These are phyloP conservation scores for Ascochyta viciae-villosae DNA, from an alignment of 2,329 filamentous ascomycete genomes.

Conservation along the genomic window DNA sequence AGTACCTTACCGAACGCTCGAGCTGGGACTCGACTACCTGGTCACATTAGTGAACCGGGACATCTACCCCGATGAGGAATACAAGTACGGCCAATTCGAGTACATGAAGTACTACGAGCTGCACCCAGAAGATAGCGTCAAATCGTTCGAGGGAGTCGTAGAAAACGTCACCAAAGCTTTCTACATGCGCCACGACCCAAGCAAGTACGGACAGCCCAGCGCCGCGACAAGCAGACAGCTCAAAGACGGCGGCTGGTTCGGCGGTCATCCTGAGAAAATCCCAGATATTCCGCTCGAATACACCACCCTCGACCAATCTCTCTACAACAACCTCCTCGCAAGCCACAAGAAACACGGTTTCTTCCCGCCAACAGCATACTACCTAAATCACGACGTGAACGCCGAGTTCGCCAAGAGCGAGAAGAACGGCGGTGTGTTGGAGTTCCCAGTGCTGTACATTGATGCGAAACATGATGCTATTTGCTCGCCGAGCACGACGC, in stretches of 20 bases:
- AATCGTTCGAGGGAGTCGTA: conserved; percentile 30
- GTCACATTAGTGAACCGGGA: conserved; percentile 52
- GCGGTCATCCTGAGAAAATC: conserved; percentile 32
- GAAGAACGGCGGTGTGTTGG: conserved; percentile 43
- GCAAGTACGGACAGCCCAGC: conserved; percentile 32
- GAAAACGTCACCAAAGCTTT: conserved; percentile 33
- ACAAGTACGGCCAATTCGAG: conserved; percentile 47
- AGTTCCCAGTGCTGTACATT: conserved; percentile 50
- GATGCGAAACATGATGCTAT: conserved; percentile 49
- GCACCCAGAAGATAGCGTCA: conserved; percentile 22
- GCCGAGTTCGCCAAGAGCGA: conserved; percentile 50
- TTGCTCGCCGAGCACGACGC: conserved; percentile 41
- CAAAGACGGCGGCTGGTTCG: conserved; percentile 43
- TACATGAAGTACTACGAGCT: conserved; percentile 46
- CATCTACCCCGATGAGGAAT: conserved; percentile 55
- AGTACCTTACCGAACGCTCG: conserved; percentile 54
- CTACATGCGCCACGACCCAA: conserved; percentile 34
- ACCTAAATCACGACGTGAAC: conserved; percentile 55
- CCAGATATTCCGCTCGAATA: conserved; percentile 42
- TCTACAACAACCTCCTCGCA: conserved; percentile 35
- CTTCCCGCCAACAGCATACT: conserved; percentile 51
- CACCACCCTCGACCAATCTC: conserved; percentile 37
- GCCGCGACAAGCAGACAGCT: conserved; percentile 21
- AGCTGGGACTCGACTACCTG: conserved; percentile 50
- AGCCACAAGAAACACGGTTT: conserved; percentile 53